Evolutionary conservation across 2,329 filamentous ascomycete species (phyloP), one percentile per base, ranked within the genome.

Genomic region (Penicillium sp.): DNA sequence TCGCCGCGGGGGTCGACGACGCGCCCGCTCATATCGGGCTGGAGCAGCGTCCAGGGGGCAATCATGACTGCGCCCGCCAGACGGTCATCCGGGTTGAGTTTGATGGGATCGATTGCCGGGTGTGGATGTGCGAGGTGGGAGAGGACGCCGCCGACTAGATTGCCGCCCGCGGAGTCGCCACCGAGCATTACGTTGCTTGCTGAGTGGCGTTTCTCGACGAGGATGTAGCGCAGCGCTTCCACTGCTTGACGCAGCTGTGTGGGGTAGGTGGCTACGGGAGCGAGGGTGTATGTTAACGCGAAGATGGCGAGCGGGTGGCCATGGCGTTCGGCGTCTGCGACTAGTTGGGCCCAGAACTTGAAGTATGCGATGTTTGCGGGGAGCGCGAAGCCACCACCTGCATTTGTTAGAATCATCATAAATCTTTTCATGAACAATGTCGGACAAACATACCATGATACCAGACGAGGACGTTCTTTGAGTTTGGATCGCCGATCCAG

Each of bases 241-340:
- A 80, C 77, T 1, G 77, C 77, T 63, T 82, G 76, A 31, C 71
- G 71, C 19, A 82, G 68, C 61, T 82, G 80, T 1, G 73, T 79
- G 4, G 81, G 81, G 58, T 82, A 82, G 1, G 73, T 74, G 7
- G 73, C 79, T 11, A 73, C 65, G 0, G 81, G 81, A 0, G 85
- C 81, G n/a, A 88, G 80, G 29, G 83, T 84, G 73, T 90, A 90
- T 45, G 82, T 82, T n/a, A 87, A 78, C 26, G 85, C 73, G 53
- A 88, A 80, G 52, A 84, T 73, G 19, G 84, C 78, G 31, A 85
- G 73, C 35, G 78, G 76, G 56, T 80, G 47, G 79, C 81, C 30
- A 70, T 66, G 49, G 8, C 72, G 71, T n/a, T 74, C 70, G 21
- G 84, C 71, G n/a, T 77, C 72, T 44, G 78, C 72, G 55, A 81